Base-by-base conservation (phyloP, 78 protist genomes). In the Pigoraptor vietnamica region DNA sequence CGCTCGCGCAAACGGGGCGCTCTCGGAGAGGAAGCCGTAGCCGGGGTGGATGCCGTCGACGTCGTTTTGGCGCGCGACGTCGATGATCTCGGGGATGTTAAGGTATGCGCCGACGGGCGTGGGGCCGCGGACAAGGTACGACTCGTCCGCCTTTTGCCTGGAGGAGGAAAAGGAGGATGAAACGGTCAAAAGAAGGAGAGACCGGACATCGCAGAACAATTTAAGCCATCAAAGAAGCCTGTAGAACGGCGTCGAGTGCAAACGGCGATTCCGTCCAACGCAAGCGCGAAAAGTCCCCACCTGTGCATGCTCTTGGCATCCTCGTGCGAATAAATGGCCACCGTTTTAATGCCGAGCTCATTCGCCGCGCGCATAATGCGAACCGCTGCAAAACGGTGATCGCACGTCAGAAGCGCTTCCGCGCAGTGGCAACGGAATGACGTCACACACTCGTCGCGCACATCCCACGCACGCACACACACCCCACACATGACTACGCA, bases 11-110 rank as follows among this genome's bases (percentile, higher is more conserved):
- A 98, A 96, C 23, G 36, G 95, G 23, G 97, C 96, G 90, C 95
- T 94, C 95, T 98, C 99, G 0, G 98, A 96, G 39, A 98, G 94
- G 91, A 98, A 98, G 40, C 99, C 99, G 92, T 98, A 98, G 35
- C 99, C 99, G 23, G 99, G 99, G 81, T 98, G 99, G 39, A 98
- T 95, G 32, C 97, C 98, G 34, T 96, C 92, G 24, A 35, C 88
- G 48, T 83, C 23, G 40, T 6, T 37, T 21, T 83, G 33, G 38
- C 55, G 40, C 19, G 97, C 98, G 37, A 94, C 37, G 34, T 24
- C 34, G 34, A 96, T 25, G 39, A 96, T 93, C 32, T 94, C 95
- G n/a, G 55, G 89, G 67, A 93, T 84, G 86, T 35, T 39, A 10
- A 96, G 93, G 90, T 96, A 96, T 19, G 95, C 95, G 24, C 36